Base-by-base conservation (phyloP, 2,329 filamentous ascomycete species). In the Penicillium sp. region DNA sequence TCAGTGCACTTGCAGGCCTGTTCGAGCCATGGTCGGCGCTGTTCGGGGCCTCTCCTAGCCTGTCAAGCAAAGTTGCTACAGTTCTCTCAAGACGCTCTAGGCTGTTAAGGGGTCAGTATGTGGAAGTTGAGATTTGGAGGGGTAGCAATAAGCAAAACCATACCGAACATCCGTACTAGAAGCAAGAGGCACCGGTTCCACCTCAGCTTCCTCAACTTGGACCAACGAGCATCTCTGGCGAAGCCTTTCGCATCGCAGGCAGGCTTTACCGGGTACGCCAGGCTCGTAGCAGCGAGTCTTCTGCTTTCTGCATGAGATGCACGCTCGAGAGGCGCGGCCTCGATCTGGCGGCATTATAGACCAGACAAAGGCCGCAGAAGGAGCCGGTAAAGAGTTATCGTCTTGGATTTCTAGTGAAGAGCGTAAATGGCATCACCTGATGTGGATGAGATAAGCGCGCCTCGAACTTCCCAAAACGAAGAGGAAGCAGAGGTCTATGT, bases 211-310 rank as follows among this genome's bases (percentile, higher is more conserved):
- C 3, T 47, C 35, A 20, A 44, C 32, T 28, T 55, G 46, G 4
- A 51, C 37, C 12, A 72, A 57, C 1, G 69, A 72, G 49, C 72
- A 74, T 15, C 52, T 44, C 27, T 70, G 65, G 4, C 57, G 61
- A 15, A 73, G 58, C 31, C 65, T 63, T 38, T 68, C 64, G 50
- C 72, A 74, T 31, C 71, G 61, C 7, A 73, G 55, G 53, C 71
- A 74, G 15, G 62, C 53, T 43, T 62, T 61, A 13, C 66, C 55
- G 0, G 55, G 52, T 38, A 51, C 51, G 9, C 58, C 55, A 3
- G 69, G 64, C 47, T 68, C 66, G 50, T 73, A 73, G 45, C 71
- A 73, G 49, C 70, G 58, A n/a, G 70, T 73, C 58, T 74, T 73
- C 29, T 70, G 66, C 53, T 70, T 73, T 18, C 70, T 61, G 54